Conservation (phyloP, 2,329 filamentous ascomycete genomes). For the Aquanectria penicillioides region DNA sequence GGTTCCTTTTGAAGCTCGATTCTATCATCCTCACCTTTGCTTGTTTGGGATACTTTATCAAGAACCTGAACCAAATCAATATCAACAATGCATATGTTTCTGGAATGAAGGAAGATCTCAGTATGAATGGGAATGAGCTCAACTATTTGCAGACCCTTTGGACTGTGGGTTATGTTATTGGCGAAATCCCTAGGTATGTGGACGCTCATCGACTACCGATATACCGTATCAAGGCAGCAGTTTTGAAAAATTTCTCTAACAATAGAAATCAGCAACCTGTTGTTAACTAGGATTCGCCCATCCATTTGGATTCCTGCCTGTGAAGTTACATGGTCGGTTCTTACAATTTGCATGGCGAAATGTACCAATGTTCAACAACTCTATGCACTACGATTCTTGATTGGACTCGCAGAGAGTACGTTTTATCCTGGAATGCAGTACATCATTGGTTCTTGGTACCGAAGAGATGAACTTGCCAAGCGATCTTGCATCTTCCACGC, state of each 20-base stretch:
- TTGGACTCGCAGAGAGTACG: slow-evolving; percentile 50
- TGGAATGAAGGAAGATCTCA: slow-evolving; percentile 61
- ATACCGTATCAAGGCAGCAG: no score
- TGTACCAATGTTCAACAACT: slow-evolving; percentile 50
- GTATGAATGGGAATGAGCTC: slow-evolving; percentile 55
- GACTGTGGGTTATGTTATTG: slow-evolving; percentile 69
- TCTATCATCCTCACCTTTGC: slow-evolving; percentile 50
- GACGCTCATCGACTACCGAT: no score
- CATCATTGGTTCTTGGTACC: slow-evolving; percentile 56
- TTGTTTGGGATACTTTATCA: slow-evolving; percentile 52
- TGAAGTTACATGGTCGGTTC: slow-evolving; percentile 45
- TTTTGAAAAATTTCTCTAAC: no score
- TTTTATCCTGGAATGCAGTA: slow-evolving; percentile 53
- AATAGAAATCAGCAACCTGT: slow-evolving; percentile 36
- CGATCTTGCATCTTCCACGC: slow-evolving; percentile 54
- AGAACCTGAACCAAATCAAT: slow-evolving; percentile 49
- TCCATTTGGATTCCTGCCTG: slow-evolving; percentile 53
- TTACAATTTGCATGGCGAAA: slow-evolving; percentile 50
- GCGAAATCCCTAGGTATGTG: slow-evolving; percentile 46
- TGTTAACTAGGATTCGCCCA: slow-evolving; percentile 51
- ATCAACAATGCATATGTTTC: slow-evolving; percentile 53
- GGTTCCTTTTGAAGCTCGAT: slow-evolving; percentile 55
- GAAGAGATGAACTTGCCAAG: slow-evolving; percentile 53
- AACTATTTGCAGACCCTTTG: slow-evolving; percentile 64
- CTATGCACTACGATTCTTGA: slow-evolving; percentile 54